phyloP scores from a whole-genome alignment of 2,329 filamentous ascomycete species.

The Monosporascus sp. region DNA sequence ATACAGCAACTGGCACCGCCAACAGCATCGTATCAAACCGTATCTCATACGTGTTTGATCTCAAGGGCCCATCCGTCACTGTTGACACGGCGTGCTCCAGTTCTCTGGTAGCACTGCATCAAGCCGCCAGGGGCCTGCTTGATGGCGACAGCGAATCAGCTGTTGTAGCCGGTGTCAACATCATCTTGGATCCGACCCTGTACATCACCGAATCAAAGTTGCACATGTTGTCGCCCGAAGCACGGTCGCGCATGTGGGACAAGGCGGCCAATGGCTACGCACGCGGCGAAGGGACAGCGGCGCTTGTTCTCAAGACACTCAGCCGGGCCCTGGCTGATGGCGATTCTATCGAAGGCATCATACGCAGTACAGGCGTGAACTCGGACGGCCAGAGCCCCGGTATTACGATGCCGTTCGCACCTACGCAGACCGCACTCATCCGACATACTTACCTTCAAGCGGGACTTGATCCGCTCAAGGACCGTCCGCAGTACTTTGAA shows the following conservation, averaged over 20 bases:
- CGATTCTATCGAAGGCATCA: constrained; percentile 7
- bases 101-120: too few relatives aligned
- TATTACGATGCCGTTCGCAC: constrained; percentile 3
- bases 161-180: too few relatives aligned
- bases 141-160: too few relatives aligned
- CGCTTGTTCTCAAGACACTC: constrained; percentile 42
- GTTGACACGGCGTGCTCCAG: too few relatives aligned
- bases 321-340: constrained; percentile 26
- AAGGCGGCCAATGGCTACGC: constrained; percentile 43
- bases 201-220: constrained; percentile 6
- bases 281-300: constrained; percentile 45
- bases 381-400: constrained; percentile 6
- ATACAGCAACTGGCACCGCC: too few relatives aligned
- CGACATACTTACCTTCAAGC: not conserved
- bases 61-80: too few relatives aligned
- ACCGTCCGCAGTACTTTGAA: constrained; percentile 22
- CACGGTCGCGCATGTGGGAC: constrained; percentile 34
- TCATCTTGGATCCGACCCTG: too few relatives aligned
- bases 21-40: too few relatives aligned
- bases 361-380: constrained; percentile 5
- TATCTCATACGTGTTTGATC: too few relatives aligned
- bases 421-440: constrained; percentile 3
- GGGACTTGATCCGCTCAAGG: constrained; percentile 1
- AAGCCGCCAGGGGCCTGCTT: too few relatives aligned
- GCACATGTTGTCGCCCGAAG: constrained; percentile 32